Evolutionary conservation across 257 asterid genomes (phyloP).

Genomic region (Lycium barbarum): DNA sequence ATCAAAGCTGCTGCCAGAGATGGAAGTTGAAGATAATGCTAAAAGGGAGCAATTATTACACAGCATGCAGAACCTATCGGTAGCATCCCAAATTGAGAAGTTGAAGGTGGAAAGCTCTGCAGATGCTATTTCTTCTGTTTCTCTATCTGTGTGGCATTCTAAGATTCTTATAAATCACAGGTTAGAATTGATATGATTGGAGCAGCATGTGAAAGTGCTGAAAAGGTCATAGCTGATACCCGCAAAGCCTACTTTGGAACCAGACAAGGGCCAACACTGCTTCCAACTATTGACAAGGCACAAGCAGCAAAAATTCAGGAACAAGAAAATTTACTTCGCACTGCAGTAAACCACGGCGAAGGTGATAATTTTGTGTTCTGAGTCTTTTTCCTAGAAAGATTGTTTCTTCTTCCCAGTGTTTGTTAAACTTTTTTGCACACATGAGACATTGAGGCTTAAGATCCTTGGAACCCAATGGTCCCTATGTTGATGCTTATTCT

Average conservation of each 20-base stretch:
- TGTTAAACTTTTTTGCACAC: slow-evolving; percentile 13
- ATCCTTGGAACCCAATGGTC: slow-evolving; percentile 18
- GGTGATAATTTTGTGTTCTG: slow-evolving; percentile 50
- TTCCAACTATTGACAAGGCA: slow-evolving; percentile 94
- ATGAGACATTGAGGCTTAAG: slow-evolving; percentile 11
- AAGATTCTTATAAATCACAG: slow-evolving; percentile 49
- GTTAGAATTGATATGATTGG: slow-evolving; percentile 87
- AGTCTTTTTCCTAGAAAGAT: slow-evolving; percentile 16
- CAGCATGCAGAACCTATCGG: slow-evolving; percentile 82
- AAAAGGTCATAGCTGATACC: slow-evolving; percentile 91
- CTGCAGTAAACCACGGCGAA: slow-evolving; percentile 96
- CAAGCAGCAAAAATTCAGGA: slow-evolving; percentile 99
- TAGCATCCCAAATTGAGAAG: slow-evolving; percentile 79
- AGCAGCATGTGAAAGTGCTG: slow-evolving; percentile 97
- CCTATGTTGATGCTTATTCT: neutral
- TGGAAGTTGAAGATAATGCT: slow-evolving; percentile 87
- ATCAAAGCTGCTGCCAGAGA: slow-evolving; percentile 93
- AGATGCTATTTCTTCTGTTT: neutral
- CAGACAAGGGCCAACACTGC: slow-evolving; percentile 87
- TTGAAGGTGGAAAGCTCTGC: slow-evolving; percentile 59
- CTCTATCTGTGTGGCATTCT: slow-evolving; percentile 26
- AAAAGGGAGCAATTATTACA: slow-evolving; percentile 88
- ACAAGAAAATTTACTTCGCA: slow-evolving; percentile 88
- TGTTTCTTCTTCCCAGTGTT: slow-evolving; percentile 17
- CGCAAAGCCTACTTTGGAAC: slow-evolving; percentile 88